Percentiles rank a stretch among this genome's conserved stretches.
These are phyloP conservation scores for Aspergillus sp. DNA, from an alignment of 2,329 filamentous ascomycete species.

Conservation along the genomic window DNA sequence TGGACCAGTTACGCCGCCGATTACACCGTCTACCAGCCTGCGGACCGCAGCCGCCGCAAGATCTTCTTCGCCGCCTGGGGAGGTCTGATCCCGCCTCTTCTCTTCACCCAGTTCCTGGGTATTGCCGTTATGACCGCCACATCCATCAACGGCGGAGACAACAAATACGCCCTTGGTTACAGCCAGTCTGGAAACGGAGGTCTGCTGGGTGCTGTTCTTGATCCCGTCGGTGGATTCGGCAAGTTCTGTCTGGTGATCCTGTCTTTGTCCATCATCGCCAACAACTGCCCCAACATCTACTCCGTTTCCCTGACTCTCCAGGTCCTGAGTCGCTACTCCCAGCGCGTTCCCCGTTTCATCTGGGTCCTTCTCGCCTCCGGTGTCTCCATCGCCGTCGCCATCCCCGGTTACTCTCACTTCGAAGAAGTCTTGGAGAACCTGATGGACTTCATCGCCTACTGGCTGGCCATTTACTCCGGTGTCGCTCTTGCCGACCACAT, in stretches of 20 bases:
- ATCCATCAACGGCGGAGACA: conserved; percentile 53
- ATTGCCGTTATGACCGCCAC: conserved; percentile 70
- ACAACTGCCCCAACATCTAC: conserved; percentile 74
- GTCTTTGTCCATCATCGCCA: conserved; percentile 67
- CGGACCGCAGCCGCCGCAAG: conserved; percentile 58
- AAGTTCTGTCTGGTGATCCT: conserved; percentile 71
- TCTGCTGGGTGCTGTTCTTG: conserved; percentile 66
- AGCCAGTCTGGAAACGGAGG: conserved; percentile 63
- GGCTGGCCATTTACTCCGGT: conserved; percentile 72
- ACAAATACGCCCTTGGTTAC: conserved; percentile 61
- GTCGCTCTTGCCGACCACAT: conserved; percentile 69
- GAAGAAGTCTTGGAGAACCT: conserved; percentile 68
- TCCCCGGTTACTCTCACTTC: conserved; percentile 69
- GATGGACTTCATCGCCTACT: conserved; percentile 70
- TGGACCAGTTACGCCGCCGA: conserved; percentile 77
- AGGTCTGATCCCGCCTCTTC: conserved; percentile 69
- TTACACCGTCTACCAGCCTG: conserved; percentile 78
- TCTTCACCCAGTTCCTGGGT: conserved; percentile 74
- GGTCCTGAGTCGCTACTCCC: conserved; percentile 61
- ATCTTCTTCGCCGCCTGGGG: conserved; percentile 70
- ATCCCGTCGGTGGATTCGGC: conserved; percentile 67
- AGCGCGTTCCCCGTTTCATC: conserved; percentile 66
- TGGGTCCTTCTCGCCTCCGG: conserved; percentile 66
- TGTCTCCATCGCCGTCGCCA: conserved; percentile 68
- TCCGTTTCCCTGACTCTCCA: conserved; percentile 69